These are phyloP conservation scores for Claviceps fusiformis DNA, from an alignment of 2,329 filamentous ascomycete genomes.

Conservation along the genomic window DNA sequence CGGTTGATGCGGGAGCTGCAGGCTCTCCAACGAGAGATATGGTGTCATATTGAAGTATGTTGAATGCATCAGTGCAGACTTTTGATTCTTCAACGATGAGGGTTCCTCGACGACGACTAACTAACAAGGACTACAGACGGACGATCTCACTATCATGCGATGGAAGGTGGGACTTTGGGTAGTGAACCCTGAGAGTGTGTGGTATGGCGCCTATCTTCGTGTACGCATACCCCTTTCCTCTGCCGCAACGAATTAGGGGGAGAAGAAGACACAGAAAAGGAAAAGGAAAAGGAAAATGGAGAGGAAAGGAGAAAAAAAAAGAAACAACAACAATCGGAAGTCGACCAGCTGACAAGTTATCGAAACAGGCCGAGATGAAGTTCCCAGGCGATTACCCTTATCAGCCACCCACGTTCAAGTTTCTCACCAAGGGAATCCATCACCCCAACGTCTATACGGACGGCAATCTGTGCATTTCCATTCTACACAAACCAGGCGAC, in stretches of 20 bases:
- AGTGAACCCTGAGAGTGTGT: conserved; percentile 80
- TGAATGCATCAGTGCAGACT: conserved; percentile 12
- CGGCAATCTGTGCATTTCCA: conserved; percentile 89
- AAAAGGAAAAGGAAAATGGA: too few species aligned
- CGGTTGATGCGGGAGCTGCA: conserved; percentile 84
- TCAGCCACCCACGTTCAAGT: conserved; percentile 77
- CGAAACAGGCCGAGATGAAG: conserved; percentile 57
- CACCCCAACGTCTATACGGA: conserved; percentile 92
- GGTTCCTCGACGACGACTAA: not conserved
- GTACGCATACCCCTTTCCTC: conserved; percentile 17
- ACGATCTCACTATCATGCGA: conserved; percentile 70
- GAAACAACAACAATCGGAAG: not conserved
- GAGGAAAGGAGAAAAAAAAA: not conserved
- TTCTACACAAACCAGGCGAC: conserved; percentile 82
- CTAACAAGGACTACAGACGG: conserved; percentile 36
- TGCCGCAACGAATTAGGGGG: conserved; percentile 4
- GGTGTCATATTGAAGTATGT: conserved; percentile 74
- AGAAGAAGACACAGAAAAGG: too few species aligned
- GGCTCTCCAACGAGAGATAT: conserved; percentile 73
- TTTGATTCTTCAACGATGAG: too few species aligned
- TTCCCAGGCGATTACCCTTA: conserved; percentile 87
- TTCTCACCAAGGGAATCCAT: conserved; percentile 58
- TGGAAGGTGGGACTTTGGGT: conserved; percentile 88
- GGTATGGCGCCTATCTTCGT: conserved; percentile 86
- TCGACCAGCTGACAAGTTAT: not conserved